These are phyloP conservation scores for Erythrophleum fordii DNA, from an alignment of 306 rosid species.

Conservation along the genomic window DNA sequence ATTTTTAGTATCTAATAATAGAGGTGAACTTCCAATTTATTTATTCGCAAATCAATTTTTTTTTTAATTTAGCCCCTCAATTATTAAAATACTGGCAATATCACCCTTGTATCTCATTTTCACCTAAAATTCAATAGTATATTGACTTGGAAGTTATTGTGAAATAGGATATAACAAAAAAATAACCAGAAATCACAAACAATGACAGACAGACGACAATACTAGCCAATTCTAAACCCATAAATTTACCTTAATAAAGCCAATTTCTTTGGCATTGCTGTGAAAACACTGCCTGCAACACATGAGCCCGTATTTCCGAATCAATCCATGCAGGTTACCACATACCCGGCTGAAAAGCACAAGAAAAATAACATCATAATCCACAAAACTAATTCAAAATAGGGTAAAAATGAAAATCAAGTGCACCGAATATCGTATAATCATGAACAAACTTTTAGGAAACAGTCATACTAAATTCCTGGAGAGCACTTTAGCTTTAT, in stretches of 20 bases:
- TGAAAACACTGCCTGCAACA: conserved; percentile 99
- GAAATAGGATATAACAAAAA: not conserved
- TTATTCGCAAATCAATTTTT: too few relatives aligned
- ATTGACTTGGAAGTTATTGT: not conserved
- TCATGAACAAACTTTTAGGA: not conserved
- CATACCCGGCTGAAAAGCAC: conserved; percentile 59
- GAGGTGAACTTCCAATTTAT: too few relatives aligned
- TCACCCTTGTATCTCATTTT: too few relatives aligned
- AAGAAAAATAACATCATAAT: not conserved
- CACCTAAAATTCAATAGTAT: too few relatives aligned
- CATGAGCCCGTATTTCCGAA: conserved; percentile 92
- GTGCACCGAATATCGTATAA: conserved; percentile 6
- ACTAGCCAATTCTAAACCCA: not conserved
- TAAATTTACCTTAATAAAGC: conserved; percentile 77
- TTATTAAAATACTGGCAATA: too few relatives aligned
- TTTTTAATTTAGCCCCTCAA: too few relatives aligned
- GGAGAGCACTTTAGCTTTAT: not conserved
- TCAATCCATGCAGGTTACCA: conserved; percentile 88
- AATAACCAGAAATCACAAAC: not conserved
- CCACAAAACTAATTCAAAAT: not conserved
- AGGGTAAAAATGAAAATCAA: not conserved
- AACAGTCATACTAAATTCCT: not conserved
- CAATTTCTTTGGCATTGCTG: conserved; percentile 97
- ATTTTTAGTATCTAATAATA: too few relatives aligned
- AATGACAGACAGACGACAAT: not conserved